A percentile compares a stretch with the other conserved stretches of the same genome.
phyloP scores from a whole-genome alignment of 768 basidiomycete species.

The Pleurotus giganteus region DNA sequence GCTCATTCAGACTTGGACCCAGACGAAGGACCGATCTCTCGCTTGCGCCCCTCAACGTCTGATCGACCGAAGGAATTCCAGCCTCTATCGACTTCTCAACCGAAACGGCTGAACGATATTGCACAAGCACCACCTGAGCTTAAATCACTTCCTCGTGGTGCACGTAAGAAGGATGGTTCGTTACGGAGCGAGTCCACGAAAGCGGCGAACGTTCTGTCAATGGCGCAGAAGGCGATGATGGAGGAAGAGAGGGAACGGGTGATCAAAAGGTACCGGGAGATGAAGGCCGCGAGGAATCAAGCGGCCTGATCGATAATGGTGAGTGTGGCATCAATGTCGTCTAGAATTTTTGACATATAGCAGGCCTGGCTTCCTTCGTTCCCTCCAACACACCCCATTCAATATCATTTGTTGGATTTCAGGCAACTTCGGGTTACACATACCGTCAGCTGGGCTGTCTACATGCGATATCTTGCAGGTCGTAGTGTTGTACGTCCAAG shows the following conservation, averaged over 20 bases:
- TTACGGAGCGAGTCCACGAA: slow-evolving; percentile 22
- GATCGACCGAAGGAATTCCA: slow-evolving; percentile 47
- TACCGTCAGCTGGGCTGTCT: too few relatives aligned
- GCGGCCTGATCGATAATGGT: too few relatives aligned
- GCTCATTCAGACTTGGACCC: slow-evolving; percentile 11
- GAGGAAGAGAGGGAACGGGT: slow-evolving; percentile 71
- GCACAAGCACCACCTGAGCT: slow-evolving; percentile 27
- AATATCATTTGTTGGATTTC: too few relatives aligned
- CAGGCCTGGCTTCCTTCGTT: too few relatives aligned
- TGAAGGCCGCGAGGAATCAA: slow-evolving; percentile 50
- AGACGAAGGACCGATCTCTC: slow-evolving; percentile 16
- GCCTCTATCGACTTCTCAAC: slow-evolving; percentile 47
- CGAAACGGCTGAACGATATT: slow-evolving; percentile 69
- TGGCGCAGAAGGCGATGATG: slow-evolving; percentile 78
- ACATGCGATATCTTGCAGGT: too few relatives aligned
- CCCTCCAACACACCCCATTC: too few relatives aligned
- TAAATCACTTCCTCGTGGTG: slow-evolving; percentile 49
- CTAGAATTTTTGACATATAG: too few relatives aligned
- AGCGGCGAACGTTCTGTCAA: slow-evolving; percentile 54
- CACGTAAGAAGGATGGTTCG: slow-evolving; percentile 16
- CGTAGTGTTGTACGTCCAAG: too few relatives aligned
- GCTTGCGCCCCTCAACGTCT: slow-evolving; percentile 14
- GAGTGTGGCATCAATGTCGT: too few relatives aligned
- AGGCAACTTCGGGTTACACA: too few relatives aligned
- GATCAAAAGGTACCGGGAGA: slow-evolving; percentile 63